Base-by-base conservation (phyloP, 768 basidiomycete species). In the Gelatoporia subvermispora region DNA sequence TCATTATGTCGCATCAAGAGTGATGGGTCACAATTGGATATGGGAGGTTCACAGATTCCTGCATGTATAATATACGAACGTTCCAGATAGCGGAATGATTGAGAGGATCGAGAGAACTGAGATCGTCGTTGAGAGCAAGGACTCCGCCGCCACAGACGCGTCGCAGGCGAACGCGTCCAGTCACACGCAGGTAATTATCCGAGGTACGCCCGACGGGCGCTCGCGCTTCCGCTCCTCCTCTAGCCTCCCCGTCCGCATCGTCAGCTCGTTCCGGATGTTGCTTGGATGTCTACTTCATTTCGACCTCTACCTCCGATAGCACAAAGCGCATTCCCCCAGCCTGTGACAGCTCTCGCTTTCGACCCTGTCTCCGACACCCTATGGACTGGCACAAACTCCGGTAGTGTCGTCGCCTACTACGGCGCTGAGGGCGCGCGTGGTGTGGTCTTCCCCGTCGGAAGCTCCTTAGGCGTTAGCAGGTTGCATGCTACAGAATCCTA, bases 281-380 rank as follows among this genome's bases (percentile, higher is more conserved):
- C 31, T 40, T 54, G 45, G 48, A 54, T 54, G 53, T 54, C 53
- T 35, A 28, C 49, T 8, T 50, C 53, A 15, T 54, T 50, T 17
- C 53, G 31, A 23, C 53, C 50, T 31, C 43, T 54, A 18, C 42
- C 53, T 54, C n/a, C 45, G 39, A 16, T 54, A 54, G 16, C 53
- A 54, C 49, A 50, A 49, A 43, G 53, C 35, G 50, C 54, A 28
- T 44, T 48, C 13, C 56, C 56, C 8, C 52, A 54, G 37, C 76
- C 84, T 21, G 73, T 88, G 41, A 84, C 88, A 20, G 79, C 90
- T 0, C 73, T 96, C 48, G 79, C 84, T 0, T 94, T 98, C 64
- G 95, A 99, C 67, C 86, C 92, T 8, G 84, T 88, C 18, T 89
- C 91, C 0, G 93, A 97, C 65, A 80, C 85, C 5, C 70, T 99